Evolutionary conservation across 345 rosid genomes (phyloP).

Genomic region (Lepidium didymum): DNA sequence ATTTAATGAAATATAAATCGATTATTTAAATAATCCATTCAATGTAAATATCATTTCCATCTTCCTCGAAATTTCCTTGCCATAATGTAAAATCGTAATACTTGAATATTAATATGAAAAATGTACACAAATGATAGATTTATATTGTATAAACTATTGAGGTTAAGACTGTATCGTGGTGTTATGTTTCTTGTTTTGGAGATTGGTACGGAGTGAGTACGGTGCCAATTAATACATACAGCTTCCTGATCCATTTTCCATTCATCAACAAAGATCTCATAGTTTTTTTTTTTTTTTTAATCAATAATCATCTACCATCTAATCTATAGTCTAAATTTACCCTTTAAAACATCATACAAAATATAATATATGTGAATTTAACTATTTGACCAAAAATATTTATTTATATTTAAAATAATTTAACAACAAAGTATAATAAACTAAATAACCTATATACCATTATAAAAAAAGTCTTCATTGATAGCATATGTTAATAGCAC

Average conservation of each 20-base stretch:
- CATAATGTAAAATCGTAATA: constrained; percentile 2
- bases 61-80: constrained; percentile 19
- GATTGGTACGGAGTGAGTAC: constrained; percentile 17
- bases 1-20: neutral
- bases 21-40: neutral
- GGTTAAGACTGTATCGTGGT: constrained; percentile 1
- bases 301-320: too few species aligned
- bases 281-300: neutral
- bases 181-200: neutral
- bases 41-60: neutral
- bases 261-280: constrained; percentile 4
- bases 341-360: too few species aligned
- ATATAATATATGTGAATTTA: too few species aligned
- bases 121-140: neutral
- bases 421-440: too few species aligned
- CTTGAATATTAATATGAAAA: neutral
- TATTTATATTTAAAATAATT: too few species aligned
- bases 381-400: too few species aligned
- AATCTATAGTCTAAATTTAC: too few species aligned
- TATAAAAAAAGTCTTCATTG: too few species aligned
- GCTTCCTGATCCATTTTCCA: neutral
- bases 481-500: too few species aligned
- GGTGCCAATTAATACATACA: neutral
- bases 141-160: neutral
- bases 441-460: too few species aligned